Percentiles rank a stretch among this genome's conserved stretches.
These are phyloP conservation scores for Botryobasidium botryosum DNA, from an alignment of 768 basidiomycete species.

Conservation along the genomic window DNA sequence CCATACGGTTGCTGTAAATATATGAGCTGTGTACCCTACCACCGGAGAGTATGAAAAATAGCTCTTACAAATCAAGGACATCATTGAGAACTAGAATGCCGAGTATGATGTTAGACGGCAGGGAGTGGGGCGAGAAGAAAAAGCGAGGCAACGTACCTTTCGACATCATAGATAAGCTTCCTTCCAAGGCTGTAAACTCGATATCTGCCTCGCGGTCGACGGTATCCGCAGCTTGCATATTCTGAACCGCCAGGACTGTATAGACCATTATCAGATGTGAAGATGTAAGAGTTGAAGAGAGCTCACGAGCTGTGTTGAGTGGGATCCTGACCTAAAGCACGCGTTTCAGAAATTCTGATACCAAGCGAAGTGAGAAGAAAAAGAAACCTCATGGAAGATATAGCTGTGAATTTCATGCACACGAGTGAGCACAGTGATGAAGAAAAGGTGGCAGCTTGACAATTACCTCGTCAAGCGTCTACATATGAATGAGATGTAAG, in stretches of 20 bases:
- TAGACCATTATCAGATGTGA: neutral
- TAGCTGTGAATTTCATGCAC: slow-evolving; percentile 34
- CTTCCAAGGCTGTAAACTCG: slow-evolving; percentile 28
- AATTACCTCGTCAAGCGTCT: slow-evolving; percentile 15
- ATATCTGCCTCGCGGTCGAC: slow-evolving; percentile 25
- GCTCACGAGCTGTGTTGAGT: slow-evolving; percentile 30
- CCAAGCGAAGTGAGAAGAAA: too few relatives aligned
- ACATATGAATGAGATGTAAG: slow-evolving; percentile 18
- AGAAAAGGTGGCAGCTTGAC: too few relatives aligned
- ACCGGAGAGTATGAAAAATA: too few relatives aligned
- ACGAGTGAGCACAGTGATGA: too few relatives aligned
- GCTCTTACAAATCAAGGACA: slow-evolving; percentile 20
- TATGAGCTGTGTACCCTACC: neutral
- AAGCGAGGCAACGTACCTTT: slow-evolving; percentile 17
- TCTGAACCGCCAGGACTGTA: slow-evolving; percentile 28
- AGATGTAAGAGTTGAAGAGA: slow-evolving; percentile 1
- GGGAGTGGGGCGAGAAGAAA: neutral
- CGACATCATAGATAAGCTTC: slow-evolving; percentile 24
- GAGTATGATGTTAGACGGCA: neutral
- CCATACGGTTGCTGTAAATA: slow-evolving; percentile 22
- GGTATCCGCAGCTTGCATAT: slow-evolving; percentile 25
- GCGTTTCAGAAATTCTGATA: neutral
- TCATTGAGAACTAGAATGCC: slow-evolving; percentile 26
- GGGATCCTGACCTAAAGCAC: slow-evolving; percentile 30
- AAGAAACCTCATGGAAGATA: slow-evolving; percentile 28